Evolutionary conservation across 495 filamentous ascomycete genomes (phyloP).

Genomic region (Penicillium chermesinum): DNA sequence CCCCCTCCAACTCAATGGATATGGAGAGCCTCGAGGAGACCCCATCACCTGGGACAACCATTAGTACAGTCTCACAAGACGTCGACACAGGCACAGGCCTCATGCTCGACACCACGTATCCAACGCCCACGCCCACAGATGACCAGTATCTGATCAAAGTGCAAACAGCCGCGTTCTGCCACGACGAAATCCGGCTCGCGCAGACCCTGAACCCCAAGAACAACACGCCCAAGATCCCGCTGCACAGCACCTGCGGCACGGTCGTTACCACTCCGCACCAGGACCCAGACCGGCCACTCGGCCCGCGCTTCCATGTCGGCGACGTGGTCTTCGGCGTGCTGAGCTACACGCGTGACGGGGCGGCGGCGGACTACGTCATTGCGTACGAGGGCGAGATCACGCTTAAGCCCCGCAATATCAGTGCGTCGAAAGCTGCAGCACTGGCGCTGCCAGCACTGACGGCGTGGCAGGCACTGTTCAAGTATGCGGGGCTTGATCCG

Average conservation of each 20-base stretch:
- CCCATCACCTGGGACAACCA: conserved; percentile 5
- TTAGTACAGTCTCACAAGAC: conserved; percentile 2
- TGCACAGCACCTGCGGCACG: conserved; percentile 53
- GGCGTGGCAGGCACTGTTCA: conserved; percentile 58
- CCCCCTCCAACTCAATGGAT: conserved; percentile 18
- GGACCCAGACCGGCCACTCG: conserved; percentile 32
- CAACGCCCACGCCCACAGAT: conserved; percentile 34
- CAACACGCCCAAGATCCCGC: conserved; percentile 47
- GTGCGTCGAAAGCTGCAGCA: conserved; percentile 45
- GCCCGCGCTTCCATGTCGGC: conserved; percentile 43
- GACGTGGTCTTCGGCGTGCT: conserved; percentile 51
- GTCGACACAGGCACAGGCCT: conserved; percentile 4
- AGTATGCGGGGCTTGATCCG: conserved; percentile 38
- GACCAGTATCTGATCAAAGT: conserved; percentile 57
- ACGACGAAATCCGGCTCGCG: conserved; percentile 47
- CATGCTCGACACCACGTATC: conserved; percentile 32
- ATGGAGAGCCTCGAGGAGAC: conserved; percentile 1
- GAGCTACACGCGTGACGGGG: conserved; percentile 42
- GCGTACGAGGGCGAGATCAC: conserved; percentile 47
- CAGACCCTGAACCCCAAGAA: conserved; percentile 39
- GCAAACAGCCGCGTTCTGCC: conserved; percentile 50
- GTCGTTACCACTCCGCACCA: conserved; percentile 43
- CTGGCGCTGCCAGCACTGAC: conserved; percentile 51
- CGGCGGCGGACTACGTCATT: conserved; percentile 48
- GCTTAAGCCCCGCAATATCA: conserved; percentile 42